These are phyloP conservation scores for Wickerhamiella kazuoi DNA, from an alignment of 805 yeast species.

Conservation along the genomic window DNA sequence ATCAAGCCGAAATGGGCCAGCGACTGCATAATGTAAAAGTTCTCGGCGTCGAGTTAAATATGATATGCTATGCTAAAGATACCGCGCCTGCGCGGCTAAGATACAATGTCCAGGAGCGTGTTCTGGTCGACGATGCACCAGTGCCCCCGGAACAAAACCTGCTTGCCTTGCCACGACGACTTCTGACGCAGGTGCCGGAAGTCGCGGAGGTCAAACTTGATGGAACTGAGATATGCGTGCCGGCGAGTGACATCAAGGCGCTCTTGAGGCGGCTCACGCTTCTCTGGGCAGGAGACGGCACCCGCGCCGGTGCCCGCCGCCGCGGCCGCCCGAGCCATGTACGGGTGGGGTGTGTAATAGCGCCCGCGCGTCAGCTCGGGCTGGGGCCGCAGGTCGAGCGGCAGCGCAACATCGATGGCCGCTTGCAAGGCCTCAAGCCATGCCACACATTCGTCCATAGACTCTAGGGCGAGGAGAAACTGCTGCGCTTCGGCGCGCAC, in stretches of 20 bases:
- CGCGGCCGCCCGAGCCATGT: not conserved
- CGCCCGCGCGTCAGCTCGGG: constrained; percentile 27
- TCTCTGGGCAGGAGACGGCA: too few species aligned
- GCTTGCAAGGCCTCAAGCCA: constrained; percentile 62
- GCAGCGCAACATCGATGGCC: constrained; percentile 68
- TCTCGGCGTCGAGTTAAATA: too few species aligned
- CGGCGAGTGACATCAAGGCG: not conserved
- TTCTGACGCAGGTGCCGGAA: not conserved
- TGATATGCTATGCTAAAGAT: too few species aligned
- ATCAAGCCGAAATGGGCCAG: too few species aligned
- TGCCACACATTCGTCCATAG: constrained; percentile 47
- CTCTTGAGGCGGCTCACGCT: not conserved
- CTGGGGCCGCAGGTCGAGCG: constrained; percentile 39
- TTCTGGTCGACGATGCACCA: not conserved
- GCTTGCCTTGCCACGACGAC: not conserved
- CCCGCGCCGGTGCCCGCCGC: not conserved
- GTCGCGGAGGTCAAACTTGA: not conserved
- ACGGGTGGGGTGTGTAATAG: not conserved
- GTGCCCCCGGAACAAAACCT: not conserved
- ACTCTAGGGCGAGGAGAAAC: constrained; percentile 45
- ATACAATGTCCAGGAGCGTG: not conserved
- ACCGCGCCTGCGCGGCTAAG: too few species aligned
- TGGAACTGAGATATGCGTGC: not conserved
- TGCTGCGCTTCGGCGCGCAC: constrained; percentile 74
- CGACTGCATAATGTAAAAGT: too few species aligned